Evolutionary conservation across 176 grass and related monocot species (phyloP), one percentile per base, ranked within the genome.

Genomic region (Themeda triandra): DNA sequence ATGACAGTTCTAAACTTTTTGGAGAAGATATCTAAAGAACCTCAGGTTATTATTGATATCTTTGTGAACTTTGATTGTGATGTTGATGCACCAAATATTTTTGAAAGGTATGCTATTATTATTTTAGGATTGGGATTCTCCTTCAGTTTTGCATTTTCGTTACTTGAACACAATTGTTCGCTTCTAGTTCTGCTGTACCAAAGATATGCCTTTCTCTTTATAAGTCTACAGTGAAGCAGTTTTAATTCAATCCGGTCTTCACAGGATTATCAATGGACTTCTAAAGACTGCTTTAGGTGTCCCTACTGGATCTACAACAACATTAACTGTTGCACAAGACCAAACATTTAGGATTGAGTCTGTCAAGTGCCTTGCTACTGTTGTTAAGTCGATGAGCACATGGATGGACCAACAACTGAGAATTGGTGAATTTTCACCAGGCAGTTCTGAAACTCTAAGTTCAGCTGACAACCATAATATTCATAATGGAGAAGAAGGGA

Each of bases 61-160:
- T 98, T 98, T 88, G 96, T 98, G 80, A 95, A 98, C 80, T 98
- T 95, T 83, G 96, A 98, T 85, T 98, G 96, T 83, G 93, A 98
- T 78, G 96, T 95, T 54, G 93, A 98, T 86, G 93, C 96, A 62
- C 96, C 93, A 69, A 98, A 98, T 75, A 95, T 94, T 77, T 98
- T 98, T 83, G 96, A 98, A 91, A 92, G 96, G 96, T 98, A 95
- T 0, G 39, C 40, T 73, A 82, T 49, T 45, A 37, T 70, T 81
- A 23, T 64, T 86, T 78, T 67, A 45, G 27, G 35, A 51, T 68
- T 21, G 30, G 25, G 25, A 80, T 60, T 58, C 45, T 21, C 23
- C 25, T 62, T 40, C 15, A 59, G 17, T 85, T 66, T 51, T 28
- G n/a, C n/a, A n/a, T n/a, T n/a, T n/a, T n/a, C n/a, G n/a, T n/a